phyloP scores from a whole-genome alignment of 2,329 filamentous ascomycete genomes.

The Trichoderma semiorbis region DNA sequence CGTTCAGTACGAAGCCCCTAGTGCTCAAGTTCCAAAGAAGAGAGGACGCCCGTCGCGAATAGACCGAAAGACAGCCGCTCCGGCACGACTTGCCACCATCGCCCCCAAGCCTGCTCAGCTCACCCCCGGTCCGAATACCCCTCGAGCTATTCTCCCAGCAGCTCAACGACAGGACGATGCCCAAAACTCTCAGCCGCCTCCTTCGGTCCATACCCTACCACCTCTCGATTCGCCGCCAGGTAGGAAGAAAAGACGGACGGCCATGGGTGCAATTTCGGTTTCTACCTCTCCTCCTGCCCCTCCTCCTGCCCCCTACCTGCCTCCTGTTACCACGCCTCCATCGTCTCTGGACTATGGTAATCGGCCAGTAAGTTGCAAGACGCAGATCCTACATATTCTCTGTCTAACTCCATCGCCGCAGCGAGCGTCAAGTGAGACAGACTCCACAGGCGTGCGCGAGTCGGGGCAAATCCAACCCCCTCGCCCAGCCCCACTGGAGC shows the following conservation, averaged over 20 bases:
- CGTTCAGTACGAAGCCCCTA: conserved; percentile 14
- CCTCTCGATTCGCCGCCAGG: neutral
- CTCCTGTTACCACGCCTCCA: neutral
- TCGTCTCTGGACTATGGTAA: neutral
- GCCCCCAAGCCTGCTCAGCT: conserved; percentile 29
- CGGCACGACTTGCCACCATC: conserved; percentile 33
- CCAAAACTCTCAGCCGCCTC: neutral
- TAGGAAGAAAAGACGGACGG: conserved; percentile 8
- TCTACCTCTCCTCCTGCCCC: neutral
- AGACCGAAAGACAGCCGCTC: conserved; percentile 38
- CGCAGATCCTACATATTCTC: neutral
- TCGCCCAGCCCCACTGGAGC: conserved; percentile 9
- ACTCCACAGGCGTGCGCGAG: neutral
- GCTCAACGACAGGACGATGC: neutral
- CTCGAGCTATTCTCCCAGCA: conserved; percentile 19
- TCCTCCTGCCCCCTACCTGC: neutral
- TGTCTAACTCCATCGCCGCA: neutral
- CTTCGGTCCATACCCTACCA: neutral
- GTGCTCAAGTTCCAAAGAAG: conserved; percentile 27
- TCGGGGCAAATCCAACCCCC: neutral
- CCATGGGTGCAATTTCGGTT: neutral
- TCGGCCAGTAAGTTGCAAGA: conserved; percentile 4
- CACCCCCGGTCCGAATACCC: conserved; percentile 6
- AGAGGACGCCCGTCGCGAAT: conserved; percentile 45
- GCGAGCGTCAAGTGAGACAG: neutral